Evolutionary conservation across 495 filamentous ascomycete genomes (phyloP), one percentile per base, ranked within the genome.

Genomic region (Aspergillus olivimuriae): DNA sequence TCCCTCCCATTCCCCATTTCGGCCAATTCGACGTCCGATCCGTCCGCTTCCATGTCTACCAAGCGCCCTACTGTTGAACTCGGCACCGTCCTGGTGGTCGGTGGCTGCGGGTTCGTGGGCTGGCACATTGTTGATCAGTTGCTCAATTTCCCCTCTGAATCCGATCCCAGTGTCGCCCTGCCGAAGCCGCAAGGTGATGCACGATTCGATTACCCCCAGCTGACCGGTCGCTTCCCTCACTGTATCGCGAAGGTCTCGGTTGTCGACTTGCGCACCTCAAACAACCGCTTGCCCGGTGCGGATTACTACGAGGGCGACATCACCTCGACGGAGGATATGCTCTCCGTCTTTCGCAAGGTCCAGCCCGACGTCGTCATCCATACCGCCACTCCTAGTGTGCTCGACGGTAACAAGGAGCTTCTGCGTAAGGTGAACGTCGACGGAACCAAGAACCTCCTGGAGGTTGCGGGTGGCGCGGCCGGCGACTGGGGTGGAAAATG

Each of bases 321-420:
- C 61, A 95, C 89, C 28, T 82, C 86, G 33, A 63, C 68, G 39
- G 74, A 72, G 39, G 71, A 72, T 41, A 73, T 95, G 54, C 60
- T 81, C 41, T 61, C 66, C 10, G 68, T 94, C 9, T 83, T 97
- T 60, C 56, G 72, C 12, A 75, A 76, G 39, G 69, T 83, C 32
- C 82, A 81, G 63, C 89, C 94, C n/a, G 80, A 88, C 52, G 79
- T 92, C 9, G 84, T 99, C 31, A 92, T 97, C 49, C 89, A 99
- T 66, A 97, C 92, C 9, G 94, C 91, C n/a, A 85, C 83, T 4
- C 86, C 87, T 2, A 67, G 77, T 4, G 70, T 78, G 4, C 40
- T 68, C 15, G 82, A 81, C 6, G 61, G 57, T 2, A 68, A 62
- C 33, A 69, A 72, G 45, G 46, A 57, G 18, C 43, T 72, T 36